Percentiles rank a stretch among this genome's conserved stretches.
Evolutionary conservation across 805 yeast genomes (phyloP).

Genomic region (Komagataella mondaviorum): DNA sequence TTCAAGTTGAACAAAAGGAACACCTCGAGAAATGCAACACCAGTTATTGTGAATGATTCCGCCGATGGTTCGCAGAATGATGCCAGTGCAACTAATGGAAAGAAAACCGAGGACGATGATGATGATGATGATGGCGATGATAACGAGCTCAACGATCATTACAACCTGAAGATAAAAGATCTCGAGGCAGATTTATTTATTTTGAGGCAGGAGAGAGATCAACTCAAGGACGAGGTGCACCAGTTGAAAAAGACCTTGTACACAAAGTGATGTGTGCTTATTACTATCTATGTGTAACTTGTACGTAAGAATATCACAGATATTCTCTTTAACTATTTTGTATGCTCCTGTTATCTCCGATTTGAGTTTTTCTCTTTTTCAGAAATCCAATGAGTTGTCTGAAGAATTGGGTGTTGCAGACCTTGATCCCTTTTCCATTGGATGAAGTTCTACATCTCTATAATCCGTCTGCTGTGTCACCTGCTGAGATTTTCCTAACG

Average conservation of each 20-base stretch:
- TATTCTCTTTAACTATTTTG: background rate
- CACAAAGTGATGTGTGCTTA: background rate
- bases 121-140: constrained; percentile 9
- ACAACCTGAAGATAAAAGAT: constrained; percentile 65
- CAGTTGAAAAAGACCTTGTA: constrained; percentile 43
- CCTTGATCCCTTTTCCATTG: background rate
- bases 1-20: constrained; percentile 22
- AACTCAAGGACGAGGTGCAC: constrained; percentile 48
- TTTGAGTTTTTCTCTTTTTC: background rate
- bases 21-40: constrained; percentile 17
- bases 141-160: constrained; percentile 34
- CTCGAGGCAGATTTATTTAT: constrained; percentile 75
- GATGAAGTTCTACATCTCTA: background rate
- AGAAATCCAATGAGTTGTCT: background rate
- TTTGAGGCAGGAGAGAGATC: constrained; percentile 74
- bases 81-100: constrained; percentile 4
- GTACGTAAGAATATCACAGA: background rate
- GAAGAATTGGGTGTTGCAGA: background rate
- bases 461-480: background rate
- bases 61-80: background rate
- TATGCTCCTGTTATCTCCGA: background rate
- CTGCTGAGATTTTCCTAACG: background rate
- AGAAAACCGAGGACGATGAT: constrained; percentile 11
- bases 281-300: background rate
- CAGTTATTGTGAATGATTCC: constrained; percentile 3